Percentiles rank a stretch among this genome's conserved stretches.
phyloP scores from a whole-genome alignment of 78 protist species.

The Speleostelium caveatum region DNA sequence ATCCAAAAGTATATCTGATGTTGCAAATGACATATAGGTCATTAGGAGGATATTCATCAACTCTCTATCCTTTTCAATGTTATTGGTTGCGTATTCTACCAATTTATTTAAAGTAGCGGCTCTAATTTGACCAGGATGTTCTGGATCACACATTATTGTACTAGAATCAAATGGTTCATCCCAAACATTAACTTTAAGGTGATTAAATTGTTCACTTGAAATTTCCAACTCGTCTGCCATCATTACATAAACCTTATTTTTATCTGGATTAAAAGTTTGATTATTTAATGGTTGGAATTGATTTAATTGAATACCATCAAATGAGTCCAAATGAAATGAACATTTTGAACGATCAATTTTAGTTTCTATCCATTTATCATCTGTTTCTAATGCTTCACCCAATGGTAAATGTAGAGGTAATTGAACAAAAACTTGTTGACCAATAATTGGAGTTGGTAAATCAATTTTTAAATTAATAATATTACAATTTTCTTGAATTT shows the following conservation, averaged over 20 bases:
- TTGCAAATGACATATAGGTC: slow-evolving; percentile 83
- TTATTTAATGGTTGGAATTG: slow-evolving; percentile 50
- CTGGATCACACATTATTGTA: slow-evolving; percentile 46
- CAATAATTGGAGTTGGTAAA: slow-evolving; percentile 39
- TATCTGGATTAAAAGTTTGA: slow-evolving; percentile 20
- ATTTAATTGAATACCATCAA: slow-evolving; percentile 46
- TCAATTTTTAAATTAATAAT: slow-evolving; percentile 20
- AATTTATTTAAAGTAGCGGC: slow-evolving; percentile 72
- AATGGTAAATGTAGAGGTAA: slow-evolving; percentile 74
- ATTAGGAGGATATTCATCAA: slow-evolving; percentile 70
- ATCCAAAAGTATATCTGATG: slow-evolving; percentile 65
- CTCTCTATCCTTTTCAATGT: slow-evolving; percentile 61
- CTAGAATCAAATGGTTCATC: slow-evolving; percentile 48
- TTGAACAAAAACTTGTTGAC: slow-evolving; percentile 20
- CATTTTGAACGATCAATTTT: slow-evolving; percentile 48
- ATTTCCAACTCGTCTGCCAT: slow-evolving; percentile 46
- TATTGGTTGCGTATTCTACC: slow-evolving; percentile 53
- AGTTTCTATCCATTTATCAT: slow-evolving; percentile 60
- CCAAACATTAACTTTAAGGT: slow-evolving; percentile 57
- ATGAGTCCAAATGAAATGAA: slow-evolving; percentile 66
- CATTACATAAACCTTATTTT: slow-evolving; percentile 26
- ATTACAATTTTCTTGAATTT: background rate
- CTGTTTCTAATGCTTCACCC: slow-evolving; percentile 63
- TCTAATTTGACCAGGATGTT: slow-evolving; percentile 37
- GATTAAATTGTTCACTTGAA: background rate